Evolutionary conservation across 2,329 filamentous ascomycete species (phyloP).

Genomic region (Stylonectria norvegica): DNA sequence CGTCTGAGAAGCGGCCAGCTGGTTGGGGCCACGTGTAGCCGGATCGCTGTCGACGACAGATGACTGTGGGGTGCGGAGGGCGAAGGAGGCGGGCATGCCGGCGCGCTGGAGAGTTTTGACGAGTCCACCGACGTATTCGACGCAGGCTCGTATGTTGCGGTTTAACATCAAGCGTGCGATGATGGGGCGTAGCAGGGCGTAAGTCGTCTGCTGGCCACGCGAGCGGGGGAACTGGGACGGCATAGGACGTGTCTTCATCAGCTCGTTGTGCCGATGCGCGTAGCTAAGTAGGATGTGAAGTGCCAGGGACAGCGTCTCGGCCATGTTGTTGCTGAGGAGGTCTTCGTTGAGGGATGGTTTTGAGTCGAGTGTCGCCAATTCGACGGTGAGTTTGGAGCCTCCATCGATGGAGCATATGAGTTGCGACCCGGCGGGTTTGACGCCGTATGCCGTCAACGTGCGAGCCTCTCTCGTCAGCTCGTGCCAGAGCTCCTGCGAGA

Average conservation of each 20-base stretch:
- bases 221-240: constrained; percentile 38
- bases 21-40: constrained; percentile 31
- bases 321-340: constrained; percentile 48
- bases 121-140: constrained; percentile 42
- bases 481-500: constrained; percentile 84
- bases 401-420: constrained; percentile 55
- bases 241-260: constrained; percentile 60
- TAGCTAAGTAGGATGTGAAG: constrained; percentile 75
- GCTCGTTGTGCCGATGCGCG: constrained; percentile 72
- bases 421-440: constrained; percentile 58
- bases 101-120: constrained; percentile 43
- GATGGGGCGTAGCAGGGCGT: constrained; percentile 50
- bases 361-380: constrained; percentile 60
- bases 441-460: constrained; percentile 64
- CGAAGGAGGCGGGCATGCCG: constrained; percentile 44
- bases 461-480: constrained; percentile 83
- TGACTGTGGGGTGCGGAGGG: constrained; percentile 37
- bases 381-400: constrained; percentile 57
- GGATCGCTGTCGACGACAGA: constrained; percentile 26
- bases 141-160: constrained; percentile 37
- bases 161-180: constrained; percentile 48
- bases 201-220: constrained; percentile 38
- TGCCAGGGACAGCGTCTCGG: constrained; percentile 62
- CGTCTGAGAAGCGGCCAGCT: constrained; percentile 41
- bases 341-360: constrained; percentile 30